These are phyloP conservation scores for Helianthus tuberosus DNA, from an alignment of 129 eudicot species.

Conservation along the genomic window DNA sequence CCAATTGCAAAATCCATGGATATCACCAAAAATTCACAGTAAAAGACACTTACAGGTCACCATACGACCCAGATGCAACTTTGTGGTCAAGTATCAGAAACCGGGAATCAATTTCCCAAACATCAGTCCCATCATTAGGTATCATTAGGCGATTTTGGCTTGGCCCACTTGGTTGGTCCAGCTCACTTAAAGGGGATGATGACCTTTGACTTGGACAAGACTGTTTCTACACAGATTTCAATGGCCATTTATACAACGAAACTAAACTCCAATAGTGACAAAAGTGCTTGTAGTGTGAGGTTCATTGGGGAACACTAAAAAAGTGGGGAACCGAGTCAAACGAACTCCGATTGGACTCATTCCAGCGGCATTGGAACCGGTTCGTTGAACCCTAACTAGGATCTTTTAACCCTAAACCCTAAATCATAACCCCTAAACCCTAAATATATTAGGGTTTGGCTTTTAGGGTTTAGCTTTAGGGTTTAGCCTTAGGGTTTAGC, in stretches of 20 bases:
- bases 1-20: not conserved
- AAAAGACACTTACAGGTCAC: constrained; percentile 77
- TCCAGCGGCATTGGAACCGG: too few relatives aligned
- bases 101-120: constrained; percentile 98
- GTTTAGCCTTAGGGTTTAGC: too few relatives aligned
- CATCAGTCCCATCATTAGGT: constrained; percentile 94
- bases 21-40: not conserved
- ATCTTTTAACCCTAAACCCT: too few relatives aligned
- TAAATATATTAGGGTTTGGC: too few relatives aligned
- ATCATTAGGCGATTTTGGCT: constrained; percentile 66
- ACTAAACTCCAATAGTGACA: constrained; percentile 14
- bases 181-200: constrained; percentile 55
- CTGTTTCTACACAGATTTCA: constrained; percentile 50
- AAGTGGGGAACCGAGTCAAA: too few relatives aligned
- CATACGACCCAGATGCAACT: too few relatives aligned
- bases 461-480: too few relatives aligned
- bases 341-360: too few relatives aligned
- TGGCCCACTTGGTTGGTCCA: constrained; percentile 42
- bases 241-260: not conserved
- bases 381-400: too few relatives aligned
- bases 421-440: too few relatives aligned
- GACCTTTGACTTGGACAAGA: constrained; percentile 59
- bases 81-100: too few relatives aligned
- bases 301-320: too few relatives aligned
- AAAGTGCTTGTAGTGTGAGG: not conserved